Base-by-base conservation (phyloP, 352 stramenopile genomes). In the Globisporangium carolinianum region DNA sequence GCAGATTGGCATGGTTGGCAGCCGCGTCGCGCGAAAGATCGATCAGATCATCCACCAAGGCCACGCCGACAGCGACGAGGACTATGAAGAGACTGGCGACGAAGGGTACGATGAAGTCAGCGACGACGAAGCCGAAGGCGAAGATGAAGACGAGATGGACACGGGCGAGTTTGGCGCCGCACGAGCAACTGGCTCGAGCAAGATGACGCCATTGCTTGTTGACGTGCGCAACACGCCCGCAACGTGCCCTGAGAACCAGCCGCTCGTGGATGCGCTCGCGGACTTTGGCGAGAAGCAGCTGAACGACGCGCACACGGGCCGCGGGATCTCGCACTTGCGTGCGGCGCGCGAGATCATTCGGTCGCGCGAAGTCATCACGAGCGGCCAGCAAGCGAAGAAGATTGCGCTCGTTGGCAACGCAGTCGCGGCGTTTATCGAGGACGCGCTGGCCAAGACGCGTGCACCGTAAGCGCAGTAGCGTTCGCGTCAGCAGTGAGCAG, bases 1-100 rank as follows among this genome's bases (percentile, higher is more conserved):
- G 39, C 68, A 79, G 53, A 79, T 92, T 24, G 66, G 57, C 10
- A 85, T 88, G 69, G 78, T 92, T 1, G 83, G 83, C 42, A 53
- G 69, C 32, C 52, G 66, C 2, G 71, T 90, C 32, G 75, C 76
- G 1, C 64, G 69, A 39, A 92, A 90, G 60, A 79, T 92, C 14
- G 75, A 90, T 48, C 83, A 90, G 67, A 92, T 92, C 57, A 58
- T 92, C 18, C 52, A 75, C 11, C 66, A 88, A 0, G 83, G 79
- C 0, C 76, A 92, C 49, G 83, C 80, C 7, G 83, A 92, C 15
- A 85, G 72, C 46, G 74, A 84, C 37, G 67, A 75, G 17, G 82
- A 85, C 60, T 75, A 86, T 24, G 75, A 81, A 52, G 72, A 79
- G n/a, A 74, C 69, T 12, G 79, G 83, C 6, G 83, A 84, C 7